Evolutionary conservation across 2,329 filamentous ascomycete species (phyloP).

Genomic region (Alternaria sp.): DNA sequence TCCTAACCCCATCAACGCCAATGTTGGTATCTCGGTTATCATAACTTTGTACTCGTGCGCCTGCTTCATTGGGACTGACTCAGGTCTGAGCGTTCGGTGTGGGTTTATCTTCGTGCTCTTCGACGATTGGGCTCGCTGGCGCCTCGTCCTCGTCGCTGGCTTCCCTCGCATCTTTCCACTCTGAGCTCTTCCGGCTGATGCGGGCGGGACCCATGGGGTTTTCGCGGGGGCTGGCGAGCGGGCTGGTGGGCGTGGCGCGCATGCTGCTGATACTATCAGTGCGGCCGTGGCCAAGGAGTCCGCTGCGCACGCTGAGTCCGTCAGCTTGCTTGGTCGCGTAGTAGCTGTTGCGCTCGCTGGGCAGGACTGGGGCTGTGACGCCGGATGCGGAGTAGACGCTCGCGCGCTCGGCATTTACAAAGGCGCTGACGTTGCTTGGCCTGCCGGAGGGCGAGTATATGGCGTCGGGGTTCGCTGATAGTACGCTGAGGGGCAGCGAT

Average conservation of each 20-base stretch:
- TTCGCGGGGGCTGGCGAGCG: slow-evolving; percentile 62
- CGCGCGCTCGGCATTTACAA: slow-evolving; percentile 69
- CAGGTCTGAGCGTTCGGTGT: background rate
- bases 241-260: slow-evolving; percentile 60
- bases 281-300: slow-evolving; percentile 74
- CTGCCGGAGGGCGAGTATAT: slow-evolving; percentile 61
- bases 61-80: background rate
- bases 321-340: slow-evolving; percentile 68
- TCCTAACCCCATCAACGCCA: background rate
- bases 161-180: slow-evolving; percentile 45
- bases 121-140: slow-evolving; percentile 8
- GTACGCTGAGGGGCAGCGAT: slow-evolving; percentile 76
- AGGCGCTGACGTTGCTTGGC: slow-evolving; percentile 58
- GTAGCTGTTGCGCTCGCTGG: slow-evolving; percentile 84
- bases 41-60: background rate
- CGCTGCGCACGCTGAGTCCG: slow-evolving; percentile 79
- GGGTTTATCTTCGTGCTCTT: slow-evolving; percentile 15
- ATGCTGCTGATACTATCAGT: slow-evolving; percentile 84
- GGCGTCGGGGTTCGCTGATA: slow-evolving; percentile 68
- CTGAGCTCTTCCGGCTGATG: slow-evolving; percentile 42
- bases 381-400: slow-evolving; percentile 83
- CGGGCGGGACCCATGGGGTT: slow-evolving; percentile 40
- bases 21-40: background rate
- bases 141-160: slow-evolving; percentile 37
- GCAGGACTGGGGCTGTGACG: slow-evolving; percentile 63